These are phyloP conservation scores for Sporothrix sp. DNA, from an alignment of 2,329 filamentous ascomycete genomes.

Conservation along the genomic window DNA sequence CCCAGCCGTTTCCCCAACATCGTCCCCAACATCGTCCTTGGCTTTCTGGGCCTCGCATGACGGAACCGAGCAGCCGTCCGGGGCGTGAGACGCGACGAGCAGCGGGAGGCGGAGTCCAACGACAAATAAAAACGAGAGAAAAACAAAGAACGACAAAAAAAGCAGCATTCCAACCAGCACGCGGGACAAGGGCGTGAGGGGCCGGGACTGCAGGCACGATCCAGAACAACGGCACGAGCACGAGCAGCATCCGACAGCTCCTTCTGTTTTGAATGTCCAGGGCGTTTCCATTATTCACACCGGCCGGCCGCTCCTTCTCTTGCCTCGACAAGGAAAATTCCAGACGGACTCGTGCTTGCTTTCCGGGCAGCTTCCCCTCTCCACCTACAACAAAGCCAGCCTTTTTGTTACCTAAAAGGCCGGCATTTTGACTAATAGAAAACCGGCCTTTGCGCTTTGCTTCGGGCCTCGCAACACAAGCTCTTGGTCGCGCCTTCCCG, in stretches of 20 bases:
- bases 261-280: neutral
- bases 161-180: neutral
- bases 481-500: conserved; percentile 6
- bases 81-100: neutral
- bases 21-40: conserved; percentile 7
- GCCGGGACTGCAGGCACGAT: conserved; percentile 2
- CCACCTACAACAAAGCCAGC: conserved; percentile 7
- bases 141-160: neutral
- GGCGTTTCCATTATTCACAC: conserved; percentile 14
- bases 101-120: neutral
- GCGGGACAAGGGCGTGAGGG: neutral
- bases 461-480: conserved; percentile 10
- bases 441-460: conserved; percentile 20
- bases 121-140: neutral
- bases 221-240: conserved; percentile 9
- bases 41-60: neutral
- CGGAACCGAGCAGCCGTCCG: neutral
- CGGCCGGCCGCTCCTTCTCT: neutral
- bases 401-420: conserved; percentile 37
- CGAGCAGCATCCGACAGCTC: neutral
- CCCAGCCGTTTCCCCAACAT: conserved; percentile 3
- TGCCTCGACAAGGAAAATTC: conserved; percentile 1
- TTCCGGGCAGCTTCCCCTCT: conserved; percentile 7
- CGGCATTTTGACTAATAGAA: conserved; percentile 39
- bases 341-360: conserved; percentile 1